Percentiles rank a stretch among this genome's conserved stretches.
Evolutionary conservation across 73 alveolate genomes (phyloP).

Genomic region (Tetrahymena thermophila): DNA sequence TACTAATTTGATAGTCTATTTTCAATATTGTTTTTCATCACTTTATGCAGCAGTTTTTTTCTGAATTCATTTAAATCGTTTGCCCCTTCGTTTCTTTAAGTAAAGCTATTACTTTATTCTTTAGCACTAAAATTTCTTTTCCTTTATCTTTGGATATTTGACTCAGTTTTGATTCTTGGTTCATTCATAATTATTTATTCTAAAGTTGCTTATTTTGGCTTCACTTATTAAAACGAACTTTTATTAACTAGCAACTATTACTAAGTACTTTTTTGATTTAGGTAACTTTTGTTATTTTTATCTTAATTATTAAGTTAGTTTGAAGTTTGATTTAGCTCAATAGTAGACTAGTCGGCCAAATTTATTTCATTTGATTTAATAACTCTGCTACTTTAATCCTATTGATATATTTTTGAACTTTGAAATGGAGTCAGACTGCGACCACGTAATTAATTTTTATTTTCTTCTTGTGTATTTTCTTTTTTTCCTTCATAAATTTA

Average conservation of each 20-base stretch:
- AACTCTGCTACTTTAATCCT: not conserved
- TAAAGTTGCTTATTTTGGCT: not conserved
- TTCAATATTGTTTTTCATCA: not conserved
- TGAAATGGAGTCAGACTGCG: not conserved
- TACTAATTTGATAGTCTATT: not conserved
- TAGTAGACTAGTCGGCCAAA: not conserved
- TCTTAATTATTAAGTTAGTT: not conserved
- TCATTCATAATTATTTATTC: not conserved
- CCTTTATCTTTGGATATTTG: not conserved
- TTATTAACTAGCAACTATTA: not conserved
- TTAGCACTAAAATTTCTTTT: not conserved
- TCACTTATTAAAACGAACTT: not conserved
- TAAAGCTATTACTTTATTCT: not conserved
- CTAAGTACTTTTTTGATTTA: not conserved
- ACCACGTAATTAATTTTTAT: not conserved
- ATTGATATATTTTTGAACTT: not conserved
- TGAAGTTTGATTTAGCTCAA: not conserved
- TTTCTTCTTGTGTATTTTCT: not conserved
- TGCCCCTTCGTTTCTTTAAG: not conserved
- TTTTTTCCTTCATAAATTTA: not conserved
- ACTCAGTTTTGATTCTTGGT: not conserved
- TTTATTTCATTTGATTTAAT: not conserved
- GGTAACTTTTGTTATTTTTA: too few relatives aligned
- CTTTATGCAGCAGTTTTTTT: not conserved
- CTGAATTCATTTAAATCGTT: not conserved